phyloP scores from a whole-genome alignment of 2,329 filamentous ascomycete genomes.

The Aspergillus flavus region DNA sequence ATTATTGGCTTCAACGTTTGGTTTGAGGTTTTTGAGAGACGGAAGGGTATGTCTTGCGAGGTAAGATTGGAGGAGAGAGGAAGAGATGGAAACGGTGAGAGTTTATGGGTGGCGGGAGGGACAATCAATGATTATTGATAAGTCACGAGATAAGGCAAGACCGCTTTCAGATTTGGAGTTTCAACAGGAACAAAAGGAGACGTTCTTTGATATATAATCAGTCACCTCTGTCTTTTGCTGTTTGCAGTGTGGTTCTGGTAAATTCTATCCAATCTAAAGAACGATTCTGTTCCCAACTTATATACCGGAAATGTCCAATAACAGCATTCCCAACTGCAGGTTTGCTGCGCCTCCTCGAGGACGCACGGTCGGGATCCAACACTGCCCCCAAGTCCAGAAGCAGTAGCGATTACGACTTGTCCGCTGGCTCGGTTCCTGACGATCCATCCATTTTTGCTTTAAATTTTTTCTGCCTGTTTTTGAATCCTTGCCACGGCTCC shows the following conservation, averaged over 20 bases:
- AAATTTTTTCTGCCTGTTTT: constrained; percentile 1
- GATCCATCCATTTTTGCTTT: constrained; percentile 5
- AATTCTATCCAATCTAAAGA: neutral
- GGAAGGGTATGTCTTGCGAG: too few species aligned
- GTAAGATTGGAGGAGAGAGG: neutral
- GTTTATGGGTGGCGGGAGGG: neutral
- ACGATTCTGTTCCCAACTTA: neutral
- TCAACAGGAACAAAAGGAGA: neutral
- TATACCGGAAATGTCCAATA: neutral
- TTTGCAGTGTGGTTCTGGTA: neutral
- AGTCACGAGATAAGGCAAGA: neutral
- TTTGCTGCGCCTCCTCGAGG: neutral
- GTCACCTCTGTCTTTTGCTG: neutral
- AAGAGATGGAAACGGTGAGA: neutral
- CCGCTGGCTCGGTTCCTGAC: constrained; percentile 5
- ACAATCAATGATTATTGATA: neutral
- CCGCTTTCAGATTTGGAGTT: neutral
- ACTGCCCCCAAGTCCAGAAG: neutral
- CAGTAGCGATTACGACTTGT: neutral
- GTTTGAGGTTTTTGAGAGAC: neutral
- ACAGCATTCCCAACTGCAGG: neutral
- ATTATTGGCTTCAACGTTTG: constrained; percentile 20
- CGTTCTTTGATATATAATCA: neutral
- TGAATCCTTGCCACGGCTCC: constrained; percentile 1
- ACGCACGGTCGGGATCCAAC: neutral